Percentiles rank a stretch among this genome's conserved stretches.
phyloP scores from a whole-genome alignment of 257 asterid genomes.

The Fraxinus anomala region DNA sequence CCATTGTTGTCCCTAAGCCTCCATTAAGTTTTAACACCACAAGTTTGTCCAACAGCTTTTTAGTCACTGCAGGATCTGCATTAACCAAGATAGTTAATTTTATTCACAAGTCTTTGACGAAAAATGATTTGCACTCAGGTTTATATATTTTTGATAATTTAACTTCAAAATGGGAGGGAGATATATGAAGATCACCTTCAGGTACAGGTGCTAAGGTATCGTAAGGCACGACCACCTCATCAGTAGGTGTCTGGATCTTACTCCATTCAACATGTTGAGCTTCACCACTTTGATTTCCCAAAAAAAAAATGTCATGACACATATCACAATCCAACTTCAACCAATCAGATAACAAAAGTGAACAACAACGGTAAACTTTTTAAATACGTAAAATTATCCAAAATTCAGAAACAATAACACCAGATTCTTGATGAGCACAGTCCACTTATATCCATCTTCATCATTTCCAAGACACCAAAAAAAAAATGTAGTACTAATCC shows the following conservation, averaged over 20 bases:
- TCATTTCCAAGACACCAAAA: too few relatives aligned
- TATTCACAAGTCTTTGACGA: background rate
- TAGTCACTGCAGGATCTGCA: slow-evolving; percentile 70
- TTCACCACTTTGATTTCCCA: slow-evolving; percentile 49
- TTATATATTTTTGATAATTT: too few relatives aligned
- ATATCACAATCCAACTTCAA: background rate
- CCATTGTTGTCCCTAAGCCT: slow-evolving; percentile 99
- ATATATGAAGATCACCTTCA: slow-evolving; percentile 54
- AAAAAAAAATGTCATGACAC: background rate
- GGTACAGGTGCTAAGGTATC: slow-evolving; percentile 72
- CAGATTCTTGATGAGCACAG: background rate
- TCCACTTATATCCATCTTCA: background rate
- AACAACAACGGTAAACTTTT: background rate
- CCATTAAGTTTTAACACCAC: slow-evolving; percentile 97
- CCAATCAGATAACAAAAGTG: background rate
- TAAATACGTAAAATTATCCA: background rate
- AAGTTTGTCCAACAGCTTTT: slow-evolving; percentile 83
- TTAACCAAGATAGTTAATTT: slow-evolving; percentile 21
- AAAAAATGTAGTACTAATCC: background rate
- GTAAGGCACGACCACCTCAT: slow-evolving; percentile 80
- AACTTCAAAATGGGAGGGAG: too few relatives aligned
- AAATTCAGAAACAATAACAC: background rate
- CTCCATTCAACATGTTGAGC: slow-evolving; percentile 61
- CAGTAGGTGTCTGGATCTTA: slow-evolving; percentile 69
- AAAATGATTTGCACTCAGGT: background rate